Conservation (phyloP, 139 green algal genomes). For the Mychonastes homosphaera region DNA sequence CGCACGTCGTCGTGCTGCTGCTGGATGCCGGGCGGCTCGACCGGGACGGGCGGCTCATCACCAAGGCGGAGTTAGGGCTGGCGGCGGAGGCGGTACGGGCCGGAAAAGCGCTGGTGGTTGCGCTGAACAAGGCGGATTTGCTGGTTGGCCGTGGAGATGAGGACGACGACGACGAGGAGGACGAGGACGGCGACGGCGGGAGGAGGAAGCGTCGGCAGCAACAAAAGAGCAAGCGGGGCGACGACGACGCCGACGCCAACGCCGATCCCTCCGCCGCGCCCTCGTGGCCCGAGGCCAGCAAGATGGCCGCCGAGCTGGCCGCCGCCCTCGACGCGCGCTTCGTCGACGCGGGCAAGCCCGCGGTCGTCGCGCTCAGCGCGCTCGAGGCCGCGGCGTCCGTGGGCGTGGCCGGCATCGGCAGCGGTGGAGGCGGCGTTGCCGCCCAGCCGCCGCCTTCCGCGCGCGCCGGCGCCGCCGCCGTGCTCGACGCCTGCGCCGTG, state of each 20-base stretch:
- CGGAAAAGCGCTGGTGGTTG: constrained; percentile 61
- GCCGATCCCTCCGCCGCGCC: neutral
- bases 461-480: neutral
- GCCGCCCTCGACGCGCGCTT: constrained; percentile 26
- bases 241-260: neutral
- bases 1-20: constrained; percentile 79
- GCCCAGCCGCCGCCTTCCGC: neutral
- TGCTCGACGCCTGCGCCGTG: neutral
- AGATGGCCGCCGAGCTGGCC: constrained; percentile 3
- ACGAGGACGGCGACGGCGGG: too few relatives aligned
- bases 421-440: constrained; percentile 22
- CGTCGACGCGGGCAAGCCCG: constrained; percentile 25
- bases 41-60: constrained; percentile 25
- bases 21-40: constrained; percentile 43
- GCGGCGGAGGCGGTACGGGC: constrained; percentile 36
- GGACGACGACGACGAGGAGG: constrained; percentile 7
- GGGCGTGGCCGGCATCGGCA: constrained; percentile 49
- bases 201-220: too few relatives aligned
- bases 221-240: neutral
- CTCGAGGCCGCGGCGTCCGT: constrained; percentile 30
- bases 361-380: constrained; percentile 49
- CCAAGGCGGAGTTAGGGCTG: constrained; percentile 48
- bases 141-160: constrained; percentile 17
- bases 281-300: neutral
- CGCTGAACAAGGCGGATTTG: constrained; percentile 69